Evolutionary conservation across 1,284 basidiomycete genomes (phyloP).

Genomic region (Amylostereum areolatum): DNA sequence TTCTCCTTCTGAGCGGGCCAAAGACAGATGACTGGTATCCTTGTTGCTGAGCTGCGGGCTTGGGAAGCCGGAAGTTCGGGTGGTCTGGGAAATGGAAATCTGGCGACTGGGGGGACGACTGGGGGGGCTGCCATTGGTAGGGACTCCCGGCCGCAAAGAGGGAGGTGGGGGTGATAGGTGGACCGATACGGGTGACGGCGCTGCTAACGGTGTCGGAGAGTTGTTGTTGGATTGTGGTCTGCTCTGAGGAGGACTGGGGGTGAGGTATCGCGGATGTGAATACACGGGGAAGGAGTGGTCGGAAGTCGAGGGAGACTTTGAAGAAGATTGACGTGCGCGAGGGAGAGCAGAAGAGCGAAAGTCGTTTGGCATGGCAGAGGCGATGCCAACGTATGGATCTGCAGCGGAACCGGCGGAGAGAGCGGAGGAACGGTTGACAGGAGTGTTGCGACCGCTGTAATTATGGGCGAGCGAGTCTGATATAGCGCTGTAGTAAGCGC

Average conservation of each 20-base stretch:
- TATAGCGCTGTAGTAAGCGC: constrained; percentile 11
- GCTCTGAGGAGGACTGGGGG: constrained; percentile 10
- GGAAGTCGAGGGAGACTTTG: constrained; percentile 1
- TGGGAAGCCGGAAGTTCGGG: constrained; percentile 6
- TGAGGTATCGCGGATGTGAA: constrained; percentile 9
- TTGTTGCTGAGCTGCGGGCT: constrained; percentile 7
- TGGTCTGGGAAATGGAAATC: constrained; percentile 2
- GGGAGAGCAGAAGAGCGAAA: background rate
- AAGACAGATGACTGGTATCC: constrained; percentile 44
- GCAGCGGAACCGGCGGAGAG: constrained; percentile 2
- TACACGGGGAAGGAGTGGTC: background rate
- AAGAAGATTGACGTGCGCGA: constrained; percentile 1
- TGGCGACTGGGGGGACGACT: constrained; percentile 6
- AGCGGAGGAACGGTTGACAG: constrained; percentile 3
- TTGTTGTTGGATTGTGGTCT: constrained; percentile 7
- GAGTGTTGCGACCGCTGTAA: constrained; percentile 3
- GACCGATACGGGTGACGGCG: constrained; percentile 4
- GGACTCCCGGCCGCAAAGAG: constrained; percentile 1
- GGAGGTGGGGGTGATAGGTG: background rate
- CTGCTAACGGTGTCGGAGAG: background rate
- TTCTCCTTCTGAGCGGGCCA: constrained; percentile 69
- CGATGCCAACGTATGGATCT: constrained; percentile 8
- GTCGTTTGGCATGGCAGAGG: background rate
- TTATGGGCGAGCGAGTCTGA: constrained; percentile 5
- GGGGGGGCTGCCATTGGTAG: background rate